Evolutionary conservation across 805 yeast genomes (phyloP), one percentile per base, ranked within the genome.

Genomic region (Lachancea quebecensis): DNA sequence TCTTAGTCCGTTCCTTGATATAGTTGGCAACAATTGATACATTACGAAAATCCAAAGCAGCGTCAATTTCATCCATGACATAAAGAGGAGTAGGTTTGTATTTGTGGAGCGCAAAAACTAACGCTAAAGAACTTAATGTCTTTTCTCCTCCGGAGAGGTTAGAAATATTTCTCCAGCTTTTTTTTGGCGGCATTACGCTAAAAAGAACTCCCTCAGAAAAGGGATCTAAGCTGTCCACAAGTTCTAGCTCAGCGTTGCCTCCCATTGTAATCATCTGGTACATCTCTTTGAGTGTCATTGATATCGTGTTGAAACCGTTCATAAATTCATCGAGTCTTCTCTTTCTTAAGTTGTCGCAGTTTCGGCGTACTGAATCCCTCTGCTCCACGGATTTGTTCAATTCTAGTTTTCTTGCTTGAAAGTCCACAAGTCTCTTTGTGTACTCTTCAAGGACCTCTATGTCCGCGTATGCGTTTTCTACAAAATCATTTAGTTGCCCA

Each of bases 21-120:
- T 93, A 95, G 58, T 90, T 91, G 3, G 99, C 99, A 41, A 93
- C 96, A 67, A 93, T 93, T 10, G 96, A 88, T 30, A 93, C 99
- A 57, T 93, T 93, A 62, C 97, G 73, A 68, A 93, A 93, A 69
- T 93, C 99, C 52, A 93, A 74, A 1, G 99, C 99, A 0, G 99
- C 99, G 69, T 93, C 99, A 55, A 93, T 93, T 68, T 93, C 99
- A 69, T 93, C 99, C 99, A 93, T 93, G 32, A 93, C 98, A 62
- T 93, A 93, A 40, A 93, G 68, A 5, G 99, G 99, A 0, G 99
- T 93, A 1, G 99, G 99, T 62, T 88, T 93, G 65, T 88, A 93
- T 54, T 86, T 85, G 64, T 93, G 99, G 27, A 93, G 74, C 0
- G 99, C 98, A 73, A 93, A 93, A 2, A 93, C 99, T 54, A 93